Percentiles rank a stretch among this genome's conserved stretches.
phyloP scores from a whole-genome alignment of 176 grass and related monocot species.

The Alloteropsis semialata region DNA sequence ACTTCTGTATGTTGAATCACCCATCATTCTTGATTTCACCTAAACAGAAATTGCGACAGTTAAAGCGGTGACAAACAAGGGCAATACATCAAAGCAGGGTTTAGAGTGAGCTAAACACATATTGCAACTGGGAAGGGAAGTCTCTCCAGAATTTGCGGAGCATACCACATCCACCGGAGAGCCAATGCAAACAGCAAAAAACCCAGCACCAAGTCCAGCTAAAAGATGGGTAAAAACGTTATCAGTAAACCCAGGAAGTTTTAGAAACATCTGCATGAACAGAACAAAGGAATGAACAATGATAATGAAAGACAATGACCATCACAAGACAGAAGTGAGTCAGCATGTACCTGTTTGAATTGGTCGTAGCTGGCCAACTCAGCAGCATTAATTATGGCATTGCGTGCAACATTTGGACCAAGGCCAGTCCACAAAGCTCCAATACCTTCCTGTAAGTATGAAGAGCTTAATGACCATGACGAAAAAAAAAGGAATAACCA shows the following conservation, averaged over 20 bases:
- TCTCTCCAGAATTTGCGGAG: constrained; percentile 10
- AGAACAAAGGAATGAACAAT: constrained; percentile 42
- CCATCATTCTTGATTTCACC: constrained; percentile 99
- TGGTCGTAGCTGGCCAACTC: constrained; percentile 95
- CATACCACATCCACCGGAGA: constrained; percentile 94
- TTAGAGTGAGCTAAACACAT: not conserved
- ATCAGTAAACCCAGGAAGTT: constrained; percentile 88
- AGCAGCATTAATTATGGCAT: constrained; percentile 89
- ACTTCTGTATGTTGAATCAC: constrained; percentile 78
- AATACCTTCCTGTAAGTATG: constrained; percentile 72
- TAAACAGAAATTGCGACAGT: constrained; percentile 22
- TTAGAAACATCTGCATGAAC: constrained; percentile 70
- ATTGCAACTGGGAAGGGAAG: not conserved
- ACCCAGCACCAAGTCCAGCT: constrained; percentile 83
- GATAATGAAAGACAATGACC: not conserved
- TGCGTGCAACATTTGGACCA: constrained; percentile 90
- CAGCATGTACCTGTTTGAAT: constrained; percentile 64
- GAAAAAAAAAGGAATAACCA: constrained; percentile 3
- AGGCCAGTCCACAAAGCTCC: constrained; percentile 84
- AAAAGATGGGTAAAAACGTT: constrained; percentile 93
- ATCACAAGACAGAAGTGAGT: constrained; percentile 20
- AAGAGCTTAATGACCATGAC: constrained; percentile 15
- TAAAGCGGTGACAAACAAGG: constrained; percentile 2
- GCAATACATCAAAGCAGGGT: not conserved
- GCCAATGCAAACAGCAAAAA: constrained; percentile 92